These are phyloP conservation scores for Moricandia arvensis DNA, from an alignment of 345 rosid genomes.

Conservation along the genomic window DNA sequence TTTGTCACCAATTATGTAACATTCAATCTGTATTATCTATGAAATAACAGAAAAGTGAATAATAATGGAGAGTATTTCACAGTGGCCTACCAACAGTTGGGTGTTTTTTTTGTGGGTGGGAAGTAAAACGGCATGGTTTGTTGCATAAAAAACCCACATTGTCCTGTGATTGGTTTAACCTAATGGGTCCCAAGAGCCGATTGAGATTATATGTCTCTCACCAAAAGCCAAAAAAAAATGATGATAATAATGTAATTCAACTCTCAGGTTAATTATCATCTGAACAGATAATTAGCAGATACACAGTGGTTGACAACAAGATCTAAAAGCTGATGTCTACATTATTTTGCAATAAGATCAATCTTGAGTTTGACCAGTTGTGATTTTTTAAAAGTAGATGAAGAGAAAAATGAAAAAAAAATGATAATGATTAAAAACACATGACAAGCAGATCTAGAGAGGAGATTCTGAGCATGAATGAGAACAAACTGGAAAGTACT, in stretches of 20 bases:
- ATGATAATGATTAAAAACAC: slow-evolving; percentile 36
- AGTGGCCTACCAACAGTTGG: slow-evolving; percentile 50
- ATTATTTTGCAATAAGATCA: slow-evolving; percentile 10
- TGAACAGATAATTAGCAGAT: slow-evolving; percentile 26
- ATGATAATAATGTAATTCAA: slow-evolving; percentile 11
- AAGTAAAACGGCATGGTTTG: slow-evolving; percentile 32
- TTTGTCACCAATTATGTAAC: slow-evolving; percentile 33
- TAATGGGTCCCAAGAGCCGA: slow-evolving; percentile 33
- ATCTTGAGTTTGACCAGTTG: slow-evolving; percentile 33
- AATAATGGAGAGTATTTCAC: slow-evolving; percentile 28
- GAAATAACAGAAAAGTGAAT: background rate
- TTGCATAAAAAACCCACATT: slow-evolving; percentile 23
- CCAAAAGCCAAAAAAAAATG: slow-evolving; percentile 11
- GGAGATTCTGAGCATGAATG: slow-evolving; percentile 41
- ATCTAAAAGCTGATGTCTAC: slow-evolving; percentile 31
- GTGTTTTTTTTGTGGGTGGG: background rate
- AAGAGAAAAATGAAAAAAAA: slow-evolving; percentile 22
- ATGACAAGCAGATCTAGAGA: slow-evolving; percentile 36
- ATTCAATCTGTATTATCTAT: slow-evolving; percentile 13
- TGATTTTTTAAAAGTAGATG: slow-evolving; percentile 7
- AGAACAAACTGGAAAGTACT: slow-evolving; percentile 32
- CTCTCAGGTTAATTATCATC: slow-evolving; percentile 27
- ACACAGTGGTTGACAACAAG: slow-evolving; percentile 27
- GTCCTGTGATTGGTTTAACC: slow-evolving; percentile 19
- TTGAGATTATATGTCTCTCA: slow-evolving; percentile 21